These are phyloP conservation scores for Ophiostoma ips DNA, from an alignment of 2,329 filamentous ascomycete species.

Conservation along the genomic window DNA sequence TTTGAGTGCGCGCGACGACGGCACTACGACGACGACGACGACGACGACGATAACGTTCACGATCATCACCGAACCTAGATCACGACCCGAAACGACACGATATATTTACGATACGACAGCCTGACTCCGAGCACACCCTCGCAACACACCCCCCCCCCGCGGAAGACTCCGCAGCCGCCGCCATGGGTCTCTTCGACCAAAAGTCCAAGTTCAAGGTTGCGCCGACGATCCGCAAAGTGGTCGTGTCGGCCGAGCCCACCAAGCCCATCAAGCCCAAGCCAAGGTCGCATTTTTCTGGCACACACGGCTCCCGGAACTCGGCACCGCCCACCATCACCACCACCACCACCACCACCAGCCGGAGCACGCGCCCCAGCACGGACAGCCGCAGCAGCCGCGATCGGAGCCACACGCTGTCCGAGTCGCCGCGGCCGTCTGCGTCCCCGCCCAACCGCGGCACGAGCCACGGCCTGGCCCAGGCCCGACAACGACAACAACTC, in stretches of 20 bases:
- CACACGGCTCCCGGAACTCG: neutral
- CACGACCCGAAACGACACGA: no score
- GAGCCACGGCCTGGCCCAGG: constrained; percentile 19
- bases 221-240: constrained; percentile 38
- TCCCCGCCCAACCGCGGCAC: neutral
- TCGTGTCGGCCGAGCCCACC: no score
- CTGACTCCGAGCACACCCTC: neutral
- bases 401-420: constrained; percentile 21
- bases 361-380: constrained; percentile 20
- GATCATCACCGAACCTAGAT: no score
- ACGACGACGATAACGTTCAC: no score
- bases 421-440: constrained; percentile 15
- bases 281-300: constrained; percentile 23
- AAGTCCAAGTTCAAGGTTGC: constrained; percentile 37
- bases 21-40: no score
- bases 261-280: no score
- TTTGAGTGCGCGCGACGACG: no score
- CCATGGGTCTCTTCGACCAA: constrained; percentile 28
- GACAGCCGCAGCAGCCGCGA: constrained; percentile 20
- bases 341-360: no score
- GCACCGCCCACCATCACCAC: constrained; percentile 9
- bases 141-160: neutral
- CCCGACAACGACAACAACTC: no score
- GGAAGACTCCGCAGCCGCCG: neutral
- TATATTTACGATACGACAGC: neutral